These are phyloP conservation scores for Bacterosira constricta DNA, from an alignment of 108 stramenopile genomes.

Conservation along the genomic window DNA sequence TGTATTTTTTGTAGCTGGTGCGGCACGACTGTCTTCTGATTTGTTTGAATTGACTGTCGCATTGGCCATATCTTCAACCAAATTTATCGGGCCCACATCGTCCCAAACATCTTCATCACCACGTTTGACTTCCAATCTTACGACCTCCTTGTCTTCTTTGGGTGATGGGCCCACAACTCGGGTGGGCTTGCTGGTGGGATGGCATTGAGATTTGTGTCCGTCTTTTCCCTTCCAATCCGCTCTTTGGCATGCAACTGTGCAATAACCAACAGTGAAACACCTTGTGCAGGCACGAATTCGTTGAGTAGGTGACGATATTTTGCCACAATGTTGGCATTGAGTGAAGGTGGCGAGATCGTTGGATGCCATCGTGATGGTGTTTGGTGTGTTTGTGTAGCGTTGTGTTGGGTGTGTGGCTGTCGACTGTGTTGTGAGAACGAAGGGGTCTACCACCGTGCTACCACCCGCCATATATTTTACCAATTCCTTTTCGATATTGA, in stretches of 20 bases:
- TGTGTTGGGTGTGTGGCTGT: too few relatives aligned
- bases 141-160: neutral
- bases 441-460: too few relatives aligned
- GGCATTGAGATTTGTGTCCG: slow-evolving; percentile 18
- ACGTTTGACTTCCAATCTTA: slow-evolving; percentile 16
- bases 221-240: slow-evolving; percentile 9
- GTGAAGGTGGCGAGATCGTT: neutral
- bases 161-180: neutral
- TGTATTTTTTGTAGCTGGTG: neutral
- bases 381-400: too few relatives aligned
- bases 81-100: slow-evolving; percentile 35
- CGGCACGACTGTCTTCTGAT: neutral
- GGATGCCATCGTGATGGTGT: neutral
- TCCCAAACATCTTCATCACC: slow-evolving; percentile 14
- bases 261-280: slow-evolving; percentile 30
- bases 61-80: slow-evolving; percentile 2
- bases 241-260: slow-evolving; percentile 18
- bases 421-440: too few relatives aligned
- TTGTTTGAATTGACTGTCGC: neutral
- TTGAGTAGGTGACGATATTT: slow-evolving; percentile 2
- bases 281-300: slow-evolving; percentile 29
- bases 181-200: neutral
- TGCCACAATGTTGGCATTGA: slow-evolving; percentile 23
- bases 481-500: too few relatives aligned
- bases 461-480: too few relatives aligned